These are phyloP conservation scores for Fusarium subtropicale DNA, from an alignment of 2,329 filamentous ascomycete species.

Conservation along the genomic window DNA sequence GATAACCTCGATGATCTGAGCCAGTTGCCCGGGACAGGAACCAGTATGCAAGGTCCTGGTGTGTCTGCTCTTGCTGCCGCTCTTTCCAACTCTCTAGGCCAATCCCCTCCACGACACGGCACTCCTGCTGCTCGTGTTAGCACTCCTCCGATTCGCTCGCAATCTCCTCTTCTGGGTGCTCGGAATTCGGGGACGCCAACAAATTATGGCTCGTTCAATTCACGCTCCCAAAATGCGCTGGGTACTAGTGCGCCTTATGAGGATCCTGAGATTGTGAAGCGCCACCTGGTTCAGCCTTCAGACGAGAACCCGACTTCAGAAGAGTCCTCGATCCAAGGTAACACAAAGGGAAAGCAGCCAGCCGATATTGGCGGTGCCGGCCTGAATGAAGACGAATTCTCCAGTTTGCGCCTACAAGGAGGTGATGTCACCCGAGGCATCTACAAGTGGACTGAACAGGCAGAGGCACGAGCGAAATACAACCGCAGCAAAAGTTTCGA, in stretches of 20 bases:
- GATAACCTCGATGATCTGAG: constrained; percentile 59
- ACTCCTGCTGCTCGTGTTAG: constrained; percentile 67
- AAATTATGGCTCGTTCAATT: constrained; percentile 89
- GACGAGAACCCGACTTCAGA: constrained; percentile 62
- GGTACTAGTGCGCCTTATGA: constrained; percentile 72
- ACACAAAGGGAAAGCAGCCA: constrained; percentile 66
- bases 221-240: constrained; percentile 67
- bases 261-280: constrained; percentile 89
- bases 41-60: constrained; percentile 78
- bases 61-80: constrained; percentile 90
- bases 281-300: constrained; percentile 82
- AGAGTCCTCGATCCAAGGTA: constrained; percentile 58
- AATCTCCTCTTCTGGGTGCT: constrained; percentile 56
- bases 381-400: constrained; percentile 84
- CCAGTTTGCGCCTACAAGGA: constrained; percentile 90
- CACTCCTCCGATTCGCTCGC: constrained; percentile 63
- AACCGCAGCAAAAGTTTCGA: constrained; percentile 91
- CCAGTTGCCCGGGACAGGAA: constrained; percentile 73
- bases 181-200: constrained; percentile 67
- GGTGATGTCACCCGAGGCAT: constrained; percentile 95
- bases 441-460: constrained; percentile 95
- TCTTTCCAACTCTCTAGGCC: constrained; percentile 79
- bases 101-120: constrained; percentile 76
- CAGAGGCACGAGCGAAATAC: constrained; percentile 74
- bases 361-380: constrained; percentile 54